These are phyloP conservation scores for Astragalus membranaceus DNA, from an alignment of 306 rosid species.

Conservation along the genomic window DNA sequence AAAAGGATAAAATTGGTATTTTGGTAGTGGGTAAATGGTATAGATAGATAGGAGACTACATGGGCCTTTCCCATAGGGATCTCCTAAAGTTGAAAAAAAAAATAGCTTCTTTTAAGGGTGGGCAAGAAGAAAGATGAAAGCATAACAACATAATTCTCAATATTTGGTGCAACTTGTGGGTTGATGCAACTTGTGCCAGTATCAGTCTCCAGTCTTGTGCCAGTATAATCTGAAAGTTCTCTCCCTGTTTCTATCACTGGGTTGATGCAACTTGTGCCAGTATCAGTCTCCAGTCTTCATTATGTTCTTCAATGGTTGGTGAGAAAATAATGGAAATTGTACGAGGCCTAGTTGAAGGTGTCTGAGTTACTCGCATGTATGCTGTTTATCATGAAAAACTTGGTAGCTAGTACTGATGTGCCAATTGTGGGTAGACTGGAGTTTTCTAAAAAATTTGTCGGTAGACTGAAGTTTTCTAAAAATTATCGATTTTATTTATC, in stretches of 20 bases:
- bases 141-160: not conserved
- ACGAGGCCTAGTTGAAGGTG: not conserved
- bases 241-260: not conserved
- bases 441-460: too few relatives aligned
- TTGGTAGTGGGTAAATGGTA: too few relatives aligned
- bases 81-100: not conserved
- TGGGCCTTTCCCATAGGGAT: not conserved
- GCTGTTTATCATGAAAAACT: conserved; percentile 5
- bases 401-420: not conserved
- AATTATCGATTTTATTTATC: not conserved
- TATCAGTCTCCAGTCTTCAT: not conserved
- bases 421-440: not conserved
- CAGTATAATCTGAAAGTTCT: too few relatives aligned
- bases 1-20: too few relatives aligned
- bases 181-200: too few relatives aligned
- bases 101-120: not conserved
- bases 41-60: too few relatives aligned
- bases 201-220: not conserved
- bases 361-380: not conserved
- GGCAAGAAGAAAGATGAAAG: not conserved
- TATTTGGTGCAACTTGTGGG: not conserved
- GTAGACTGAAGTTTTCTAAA: conserved; percentile 1
- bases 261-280: too few relatives aligned
- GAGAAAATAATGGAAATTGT: not conserved
- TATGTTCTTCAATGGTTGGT: conserved; percentile 4